phyloP scores from a whole-genome alignment of 768 basidiomycete species.

The Calocera viscosa region DNA sequence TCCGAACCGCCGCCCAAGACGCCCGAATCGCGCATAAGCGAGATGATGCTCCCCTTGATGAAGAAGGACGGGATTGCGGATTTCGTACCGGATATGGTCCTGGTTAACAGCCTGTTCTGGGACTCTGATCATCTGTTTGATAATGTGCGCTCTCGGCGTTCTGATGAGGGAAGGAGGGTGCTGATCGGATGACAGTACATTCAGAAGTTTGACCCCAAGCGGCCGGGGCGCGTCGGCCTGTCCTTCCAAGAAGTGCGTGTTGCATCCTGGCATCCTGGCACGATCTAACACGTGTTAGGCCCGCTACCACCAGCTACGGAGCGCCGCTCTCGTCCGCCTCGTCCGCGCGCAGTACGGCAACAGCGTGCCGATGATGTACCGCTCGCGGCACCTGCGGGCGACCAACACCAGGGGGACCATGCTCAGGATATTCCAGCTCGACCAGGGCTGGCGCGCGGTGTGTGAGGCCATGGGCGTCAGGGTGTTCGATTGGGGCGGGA shows the following conservation, averaged over 20 bases:
- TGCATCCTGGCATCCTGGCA: background rate
- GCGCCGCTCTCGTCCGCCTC: background rate
- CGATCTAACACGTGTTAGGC: background rate
- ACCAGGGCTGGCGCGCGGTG: background rate
- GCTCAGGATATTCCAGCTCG: background rate
- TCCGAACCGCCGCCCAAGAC: background rate
- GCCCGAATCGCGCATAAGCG: background rate
- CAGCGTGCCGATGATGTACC: background rate
- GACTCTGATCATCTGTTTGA: slow-evolving; percentile 2
- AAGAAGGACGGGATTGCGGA: background rate
- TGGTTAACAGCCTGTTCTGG: background rate
- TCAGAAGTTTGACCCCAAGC: background rate
- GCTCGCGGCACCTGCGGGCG: background rate
- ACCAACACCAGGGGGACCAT: background rate
- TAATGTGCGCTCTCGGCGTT: background rate
- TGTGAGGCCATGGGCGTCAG: background rate
- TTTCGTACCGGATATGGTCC: background rate
- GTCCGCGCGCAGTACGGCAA: background rate
- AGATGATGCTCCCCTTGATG: background rate
- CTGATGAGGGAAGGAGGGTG: background rate
- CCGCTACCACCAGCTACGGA: background rate
- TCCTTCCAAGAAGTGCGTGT: background rate
- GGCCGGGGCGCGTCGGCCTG: background rate
- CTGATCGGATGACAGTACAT: background rate
- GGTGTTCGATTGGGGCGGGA: background rate